Evolutionary conservation across 1,284 basidiomycete genomes (phyloP).

Genomic region (Ceratobasidium theobromae): DNA sequence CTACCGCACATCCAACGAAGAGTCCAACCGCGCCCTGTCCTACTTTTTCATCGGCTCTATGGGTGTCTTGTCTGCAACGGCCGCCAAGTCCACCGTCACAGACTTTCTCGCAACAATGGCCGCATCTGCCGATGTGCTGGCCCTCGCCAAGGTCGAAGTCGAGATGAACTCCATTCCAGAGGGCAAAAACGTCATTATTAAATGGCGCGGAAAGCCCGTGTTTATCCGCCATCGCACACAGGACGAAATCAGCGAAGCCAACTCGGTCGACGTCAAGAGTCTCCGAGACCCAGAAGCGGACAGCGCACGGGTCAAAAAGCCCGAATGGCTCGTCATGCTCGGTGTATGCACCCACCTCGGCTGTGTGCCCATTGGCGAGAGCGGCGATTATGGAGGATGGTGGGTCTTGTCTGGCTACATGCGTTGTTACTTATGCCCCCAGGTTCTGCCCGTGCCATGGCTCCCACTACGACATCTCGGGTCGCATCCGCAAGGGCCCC

Average conservation of each 20-base stretch:
- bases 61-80: conserved; percentile 91
- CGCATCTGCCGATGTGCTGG: conserved; percentile 96
- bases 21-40: conserved; percentile 79
- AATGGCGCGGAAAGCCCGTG: conserved; percentile 99
- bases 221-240: conserved; percentile 97
- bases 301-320: conserved; percentile 85
- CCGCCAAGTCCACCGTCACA: conserved; percentile 90
- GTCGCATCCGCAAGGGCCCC: conserved; percentile 92
- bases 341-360: conserved; percentile 99
- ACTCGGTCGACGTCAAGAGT: conserved; percentile 77
- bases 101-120: conserved; percentile 97
- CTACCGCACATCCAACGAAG: conserved; percentile 74
- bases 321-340: conserved; percentile 98
- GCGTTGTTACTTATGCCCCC: conserved; percentile 33
- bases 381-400: conserved; percentile 98
- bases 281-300: conserved; percentile 94
- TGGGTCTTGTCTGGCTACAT: conserved; percentile 45
- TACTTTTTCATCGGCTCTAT: conserved; percentile 98
- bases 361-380: conserved; percentile 98
- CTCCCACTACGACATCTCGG: conserved; percentile 97
- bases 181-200: conserved; percentile 97
- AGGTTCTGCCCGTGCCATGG: conserved; percentile 98
- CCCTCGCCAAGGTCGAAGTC: conserved; percentile 97
- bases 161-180: conserved; percentile 90
- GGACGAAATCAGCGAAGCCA: conserved; percentile 93